A percentile compares a stretch with the other conserved stretches of the same genome.
Conservation (phyloP, 768 basidiomycete genomes). For the Brasilioporus rufonigricans region DNA sequence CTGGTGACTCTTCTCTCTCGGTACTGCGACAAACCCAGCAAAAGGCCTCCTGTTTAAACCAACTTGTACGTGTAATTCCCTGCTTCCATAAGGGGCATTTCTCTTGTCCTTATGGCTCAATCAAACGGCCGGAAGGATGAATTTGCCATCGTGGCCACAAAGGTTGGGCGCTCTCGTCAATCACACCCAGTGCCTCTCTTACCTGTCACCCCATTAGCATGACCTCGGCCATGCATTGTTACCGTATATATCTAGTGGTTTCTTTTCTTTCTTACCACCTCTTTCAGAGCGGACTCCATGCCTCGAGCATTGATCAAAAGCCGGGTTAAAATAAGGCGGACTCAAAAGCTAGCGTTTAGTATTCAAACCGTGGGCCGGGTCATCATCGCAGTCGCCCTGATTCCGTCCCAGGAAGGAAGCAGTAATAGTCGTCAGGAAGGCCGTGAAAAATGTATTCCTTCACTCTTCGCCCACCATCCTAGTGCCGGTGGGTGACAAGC, state of each 20-base stretch:
- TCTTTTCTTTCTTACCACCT: not conserved
- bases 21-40: not conserved
- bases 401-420: not conserved
- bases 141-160: not conserved
- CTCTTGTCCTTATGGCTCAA: not conserved
- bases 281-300: not conserved
- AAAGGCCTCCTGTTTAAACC: not conserved
- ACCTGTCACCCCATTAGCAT: not conserved
- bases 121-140: not conserved
- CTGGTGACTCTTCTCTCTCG: not conserved
- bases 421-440: not conserved
- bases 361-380: not conserved
- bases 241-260: not conserved
- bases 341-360: not conserved
- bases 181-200: not conserved
- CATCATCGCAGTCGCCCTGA: not conserved
- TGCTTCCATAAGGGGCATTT: not conserved
- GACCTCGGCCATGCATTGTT: not conserved
- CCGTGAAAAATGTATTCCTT: not conserved
- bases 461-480: not conserved
- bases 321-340: not conserved
- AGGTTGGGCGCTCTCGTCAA: not conserved
- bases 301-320: not conserved
- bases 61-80: not conserved
- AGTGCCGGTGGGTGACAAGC: not conserved